A percentile compares a stretch with the other conserved stretches of the same genome.
phyloP scores from a whole-genome alignment of 2,329 filamentous ascomycete species.

The Sphaerulina populicola region DNA sequence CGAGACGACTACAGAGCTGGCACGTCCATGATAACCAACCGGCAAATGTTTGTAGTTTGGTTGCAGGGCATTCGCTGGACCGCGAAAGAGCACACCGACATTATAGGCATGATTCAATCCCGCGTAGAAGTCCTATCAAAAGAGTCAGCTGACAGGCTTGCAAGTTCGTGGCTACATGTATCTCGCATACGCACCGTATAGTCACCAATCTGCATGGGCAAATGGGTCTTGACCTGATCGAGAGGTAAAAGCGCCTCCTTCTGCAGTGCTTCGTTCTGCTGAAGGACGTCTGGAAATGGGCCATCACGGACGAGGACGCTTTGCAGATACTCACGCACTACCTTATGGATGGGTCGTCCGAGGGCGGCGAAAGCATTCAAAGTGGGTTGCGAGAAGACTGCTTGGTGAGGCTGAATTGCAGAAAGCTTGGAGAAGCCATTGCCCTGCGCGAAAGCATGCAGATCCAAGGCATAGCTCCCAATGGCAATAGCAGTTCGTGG shows the following conservation, averaged over 20 bases:
- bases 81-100: conserved; percentile 64
- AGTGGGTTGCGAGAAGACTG: conserved; percentile 56
- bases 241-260: conserved; percentile 52
- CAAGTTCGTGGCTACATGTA: background rate
- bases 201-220: conserved; percentile 71
- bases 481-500: conserved; percentile 64
- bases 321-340: conserved; percentile 63
- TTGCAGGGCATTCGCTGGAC: conserved; percentile 62
- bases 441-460: conserved; percentile 52
- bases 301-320: conserved; percentile 55
- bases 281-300: conserved; percentile 52
- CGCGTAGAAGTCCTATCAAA: conserved; percentile 67
- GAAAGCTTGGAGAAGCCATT: conserved; percentile 54
- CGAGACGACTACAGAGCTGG: conserved; percentile 66
- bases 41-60: conserved; percentile 76
- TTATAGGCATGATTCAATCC: conserved; percentile 71
- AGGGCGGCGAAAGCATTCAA: conserved; percentile 67
- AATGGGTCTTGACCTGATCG: conserved; percentile 53
- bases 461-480: conserved; percentile 62
- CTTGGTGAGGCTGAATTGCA: conserved; percentile 48
- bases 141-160: conserved; percentile 1
- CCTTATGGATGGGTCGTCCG: conserved; percentile 57
- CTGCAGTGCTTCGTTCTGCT: conserved; percentile 52
- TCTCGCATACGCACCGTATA: conserved; percentile 42
- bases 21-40: conserved; percentile 72